A percentile compares a stretch with the other conserved stretches of the same genome.
phyloP scores from a whole-genome alignment of 2,329 filamentous ascomycete species.

The Leptographium galeiforme region DNA sequence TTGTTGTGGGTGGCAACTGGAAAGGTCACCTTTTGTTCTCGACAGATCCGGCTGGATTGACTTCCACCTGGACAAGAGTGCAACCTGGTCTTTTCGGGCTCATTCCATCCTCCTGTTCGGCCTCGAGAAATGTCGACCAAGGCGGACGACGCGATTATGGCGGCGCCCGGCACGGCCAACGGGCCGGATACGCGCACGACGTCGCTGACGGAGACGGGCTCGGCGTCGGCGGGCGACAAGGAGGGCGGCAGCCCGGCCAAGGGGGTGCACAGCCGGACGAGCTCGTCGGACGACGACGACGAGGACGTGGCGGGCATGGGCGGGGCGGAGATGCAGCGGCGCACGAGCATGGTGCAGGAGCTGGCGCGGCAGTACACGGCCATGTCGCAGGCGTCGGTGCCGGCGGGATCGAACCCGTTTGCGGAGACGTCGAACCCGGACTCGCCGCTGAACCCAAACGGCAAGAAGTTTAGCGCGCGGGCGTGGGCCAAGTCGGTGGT shows the following conservation, averaged over 20 bases:
- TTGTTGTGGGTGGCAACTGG: too few species aligned
- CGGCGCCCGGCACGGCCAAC: conserved; percentile 9
- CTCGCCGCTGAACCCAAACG: conserved; percentile 34
- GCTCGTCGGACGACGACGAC: conserved; percentile 14
- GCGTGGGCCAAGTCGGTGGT: conserved; percentile 49
- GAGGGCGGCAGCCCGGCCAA: conserved; percentile 9
- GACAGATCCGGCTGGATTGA: too few species aligned
- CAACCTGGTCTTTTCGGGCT: too few species aligned
- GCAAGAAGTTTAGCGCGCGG: conserved; percentile 35
- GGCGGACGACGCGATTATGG: conserved; percentile 8
- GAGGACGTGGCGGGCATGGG: conserved; percentile 23
- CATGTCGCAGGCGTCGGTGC: conserved; percentile 22
- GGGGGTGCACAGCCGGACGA: conserved; percentile 16
- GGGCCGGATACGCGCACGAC: conserved; percentile 20
- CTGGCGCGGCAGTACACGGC: conserved; percentile 42
- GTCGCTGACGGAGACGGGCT: conserved; percentile 21
- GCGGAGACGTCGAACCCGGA: conserved; percentile 20
- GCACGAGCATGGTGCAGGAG: conserved; percentile 39
- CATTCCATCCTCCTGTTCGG: too few species aligned
- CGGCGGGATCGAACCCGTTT: conserved; percentile 35
- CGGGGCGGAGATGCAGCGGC: conserved; percentile 32
- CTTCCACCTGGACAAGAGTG: too few species aligned
- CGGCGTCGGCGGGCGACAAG: background rate
- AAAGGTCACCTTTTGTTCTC: too few species aligned
- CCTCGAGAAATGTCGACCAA: conserved; percentile 6